Conservation (phyloP, 2,329 filamentous ascomycete species). For the Meredithiella fracta region DNA sequence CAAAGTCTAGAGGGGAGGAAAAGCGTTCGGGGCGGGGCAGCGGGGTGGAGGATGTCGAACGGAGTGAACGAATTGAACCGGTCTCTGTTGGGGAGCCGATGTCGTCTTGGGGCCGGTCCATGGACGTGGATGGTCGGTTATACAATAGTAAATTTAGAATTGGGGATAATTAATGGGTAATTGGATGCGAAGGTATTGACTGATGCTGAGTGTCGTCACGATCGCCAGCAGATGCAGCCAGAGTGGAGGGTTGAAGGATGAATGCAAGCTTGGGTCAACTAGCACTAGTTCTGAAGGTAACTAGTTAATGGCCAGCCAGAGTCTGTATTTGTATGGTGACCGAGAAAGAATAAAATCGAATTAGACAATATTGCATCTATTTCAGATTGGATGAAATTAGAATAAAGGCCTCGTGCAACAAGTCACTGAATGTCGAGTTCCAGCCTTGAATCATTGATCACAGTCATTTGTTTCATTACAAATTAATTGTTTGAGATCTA, state of each 20-base stretch:
- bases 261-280: neutral
- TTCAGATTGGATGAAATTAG: too few relatives aligned
- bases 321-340: too few relatives aligned
- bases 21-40: slow-evolving; percentile 28
- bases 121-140: slow-evolving; percentile 15
- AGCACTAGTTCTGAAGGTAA: too few relatives aligned
- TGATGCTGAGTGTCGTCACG: too few relatives aligned
- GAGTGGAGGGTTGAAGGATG: slow-evolving; percentile 1
- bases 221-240: neutral
- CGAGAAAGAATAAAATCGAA: too few relatives aligned
- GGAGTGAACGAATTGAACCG: slow-evolving; percentile 48
- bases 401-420: too few relatives aligned
- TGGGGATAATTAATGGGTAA: neutral
- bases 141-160: neutral
- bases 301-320: too few relatives aligned
- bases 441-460: too few relatives aligned
- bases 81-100: slow-evolving; percentile 42
- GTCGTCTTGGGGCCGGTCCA: slow-evolving; percentile 47
- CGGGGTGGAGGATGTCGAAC: slow-evolving; percentile 43
- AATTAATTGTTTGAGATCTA: neutral
- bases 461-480: too few relatives aligned
- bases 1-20: slow-evolving; percentile 12
- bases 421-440: too few relatives aligned
- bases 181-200: too few relatives aligned
- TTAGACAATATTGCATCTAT: too few relatives aligned